Evolutionary conservation across 176 grass and related monocot species (phyloP), one percentile per base, ranked within the genome.

Genomic region (Oryza punctata): DNA sequence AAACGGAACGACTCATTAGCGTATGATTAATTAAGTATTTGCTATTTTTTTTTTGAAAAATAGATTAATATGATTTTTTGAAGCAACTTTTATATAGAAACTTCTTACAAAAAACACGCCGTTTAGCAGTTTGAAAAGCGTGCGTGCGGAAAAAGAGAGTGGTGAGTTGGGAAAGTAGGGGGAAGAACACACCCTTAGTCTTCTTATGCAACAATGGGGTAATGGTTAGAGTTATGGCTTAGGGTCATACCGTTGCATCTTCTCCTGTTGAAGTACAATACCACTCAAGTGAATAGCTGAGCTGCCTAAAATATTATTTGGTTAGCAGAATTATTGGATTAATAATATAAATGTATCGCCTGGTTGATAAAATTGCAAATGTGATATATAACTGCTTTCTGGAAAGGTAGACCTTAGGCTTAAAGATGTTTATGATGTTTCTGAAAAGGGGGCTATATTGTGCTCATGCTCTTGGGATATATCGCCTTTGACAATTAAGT

Each of bases 351-450:
- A 44, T 72, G 15, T 27, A 7, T 47, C 47, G n/a, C 12, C 41
- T 24, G 40, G 29, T 76, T 37, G 45, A 73, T 73, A 30, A 18
- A 73, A 45, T 74, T 74, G 54, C 13, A 74, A 73, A 14, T 75
- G 45, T 25, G 47, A 32, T 54, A 26, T 25, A 32, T 12, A 75
- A 52, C 28, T 45, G 54, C 54, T 59, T 59, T 59, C 19, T n/a
- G 19, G 10, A 21, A 59, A 59, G 9, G 5, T 18, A 23, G 1
- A 2, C 50, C 50, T 19, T 57, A 7, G 18, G 50, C n/a, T n/a
- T n/a, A n/a, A n/a, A 47, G 43, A 47, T 73, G 24, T 28, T 14
- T 45, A 47, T 7, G 43, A 47, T 73, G 44, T 29, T 29, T 72
- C n/a, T 46, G 10, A 2, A n/a, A 57, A 75, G 50, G 27, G 2